Evolutionary conservation across 345 rosid species (phyloP).

Genomic region (Chamaenerion angustifolium): DNA sequence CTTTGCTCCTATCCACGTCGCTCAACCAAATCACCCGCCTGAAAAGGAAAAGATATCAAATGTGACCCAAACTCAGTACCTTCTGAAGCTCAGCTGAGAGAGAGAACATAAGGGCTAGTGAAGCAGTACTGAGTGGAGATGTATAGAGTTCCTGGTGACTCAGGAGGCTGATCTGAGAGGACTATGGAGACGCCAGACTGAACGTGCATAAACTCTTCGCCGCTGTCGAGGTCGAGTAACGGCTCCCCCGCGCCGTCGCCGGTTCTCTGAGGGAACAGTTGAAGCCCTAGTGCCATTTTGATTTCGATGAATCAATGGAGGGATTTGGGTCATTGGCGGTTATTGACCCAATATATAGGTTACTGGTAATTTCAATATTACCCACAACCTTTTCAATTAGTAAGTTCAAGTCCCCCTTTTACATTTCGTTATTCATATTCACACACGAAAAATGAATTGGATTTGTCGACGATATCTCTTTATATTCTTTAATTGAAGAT

Average conservation of each 20-base stretch:
- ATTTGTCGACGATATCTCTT: no score
- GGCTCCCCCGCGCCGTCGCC: slow-evolving; percentile 55
- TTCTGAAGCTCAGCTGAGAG: background rate
- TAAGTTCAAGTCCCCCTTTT: no score
- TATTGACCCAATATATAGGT: background rate
- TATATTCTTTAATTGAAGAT: no score
- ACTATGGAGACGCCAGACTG: slow-evolving; percentile 65
- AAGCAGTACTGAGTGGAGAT: slow-evolving; percentile 47
- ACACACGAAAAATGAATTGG: no score
- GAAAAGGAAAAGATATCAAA: slow-evolving; percentile 10
- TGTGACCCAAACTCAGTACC: background rate
- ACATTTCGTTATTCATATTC: no score
- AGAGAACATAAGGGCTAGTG: background rate
- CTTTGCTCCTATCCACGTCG: slow-evolving; percentile 50
- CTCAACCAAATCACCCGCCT: slow-evolving; percentile 87
- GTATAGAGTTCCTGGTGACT: slow-evolving; percentile 78
- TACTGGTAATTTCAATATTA: background rate
- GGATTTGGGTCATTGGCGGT: no score
- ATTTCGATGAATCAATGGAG: background rate
- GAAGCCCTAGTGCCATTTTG: slow-evolving; percentile 55
- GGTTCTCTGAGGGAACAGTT: slow-evolving; percentile 41
- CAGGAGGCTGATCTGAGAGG: slow-evolving; percentile 45
- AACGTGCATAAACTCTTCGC: slow-evolving; percentile 70
- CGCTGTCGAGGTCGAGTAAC: slow-evolving; percentile 37
- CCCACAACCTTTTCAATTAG: no score